Conservation (phyloP, 306 rosid species). For the Sindora glabra region DNA sequence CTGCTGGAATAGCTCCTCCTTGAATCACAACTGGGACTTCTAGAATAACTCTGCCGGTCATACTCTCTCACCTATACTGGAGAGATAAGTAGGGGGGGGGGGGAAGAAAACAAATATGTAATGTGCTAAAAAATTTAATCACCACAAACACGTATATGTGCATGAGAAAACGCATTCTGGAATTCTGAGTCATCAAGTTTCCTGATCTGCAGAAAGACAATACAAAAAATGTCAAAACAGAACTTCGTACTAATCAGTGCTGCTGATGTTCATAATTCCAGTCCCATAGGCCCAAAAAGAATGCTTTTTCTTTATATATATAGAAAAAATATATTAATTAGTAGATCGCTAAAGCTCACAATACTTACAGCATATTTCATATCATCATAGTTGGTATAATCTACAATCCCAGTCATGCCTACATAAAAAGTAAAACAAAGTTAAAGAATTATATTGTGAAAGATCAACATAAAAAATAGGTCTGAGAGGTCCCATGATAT, state of each 20-base stretch:
- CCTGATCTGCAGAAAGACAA: slow-evolving; percentile 50
- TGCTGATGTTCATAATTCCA: slow-evolving; percentile 2
- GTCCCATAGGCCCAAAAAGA: too few relatives aligned
- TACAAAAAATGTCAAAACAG: not conserved
- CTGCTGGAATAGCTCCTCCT: slow-evolving; percentile 74
- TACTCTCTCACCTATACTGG: slow-evolving; percentile 71
- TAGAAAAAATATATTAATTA: not conserved
- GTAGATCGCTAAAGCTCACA: not conserved
- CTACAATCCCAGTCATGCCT: slow-evolving; percentile 85
- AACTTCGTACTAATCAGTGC: too few relatives aligned
- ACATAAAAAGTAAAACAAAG: not conserved
- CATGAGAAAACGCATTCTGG: slow-evolving; percentile 71
- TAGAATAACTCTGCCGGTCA: slow-evolving; percentile 51
- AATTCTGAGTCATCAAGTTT: slow-evolving; percentile 84
- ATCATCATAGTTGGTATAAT: slow-evolving; percentile 82
- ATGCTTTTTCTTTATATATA: too few relatives aligned
- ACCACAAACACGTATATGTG: slow-evolving; percentile 54
- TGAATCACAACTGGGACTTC: slow-evolving; percentile 61
- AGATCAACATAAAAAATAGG: not conserved
- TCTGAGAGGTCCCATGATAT: too few relatives aligned
- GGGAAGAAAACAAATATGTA: not conserved
- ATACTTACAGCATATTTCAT: slow-evolving; percentile 91
- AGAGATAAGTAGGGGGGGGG: not conserved
- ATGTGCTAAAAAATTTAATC: not conserved
- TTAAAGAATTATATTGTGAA: not conserved